A percentile compares a stretch with the other conserved stretches of the same genome.
These are phyloP conservation scores for Taxillus chinensis DNA, from an alignment of 164 flowering plant genomes.

Conservation along the genomic window DNA sequence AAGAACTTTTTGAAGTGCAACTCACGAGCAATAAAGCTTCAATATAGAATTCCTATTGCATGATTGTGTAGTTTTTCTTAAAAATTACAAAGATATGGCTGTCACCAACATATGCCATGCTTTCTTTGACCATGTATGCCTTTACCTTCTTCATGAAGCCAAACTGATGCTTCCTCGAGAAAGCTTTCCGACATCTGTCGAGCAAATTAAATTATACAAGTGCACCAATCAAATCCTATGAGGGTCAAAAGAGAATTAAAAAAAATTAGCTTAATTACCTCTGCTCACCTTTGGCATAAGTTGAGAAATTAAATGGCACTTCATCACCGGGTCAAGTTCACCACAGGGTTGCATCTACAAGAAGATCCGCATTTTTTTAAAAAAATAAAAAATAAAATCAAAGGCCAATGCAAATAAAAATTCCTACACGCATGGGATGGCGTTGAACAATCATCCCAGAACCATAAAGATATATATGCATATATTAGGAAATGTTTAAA, in stretches of 20 bases:
- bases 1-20: too few species aligned
- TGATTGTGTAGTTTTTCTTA: too few species aligned
- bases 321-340: slow-evolving; percentile 31
- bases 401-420: too few species aligned
- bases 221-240: background rate
- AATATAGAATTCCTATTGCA: too few species aligned
- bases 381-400: too few species aligned
- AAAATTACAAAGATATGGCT: too few species aligned
- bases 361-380: too few species aligned
- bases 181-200: slow-evolving; percentile 35
- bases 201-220: slow-evolving; percentile 1
- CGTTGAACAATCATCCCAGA: too few species aligned
- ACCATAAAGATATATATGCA: too few species aligned
- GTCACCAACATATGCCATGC: background rate
- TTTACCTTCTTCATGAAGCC: slow-evolving; percentile 24
- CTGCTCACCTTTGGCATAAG: slow-evolving; percentile 38
- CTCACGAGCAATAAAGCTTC: too few species aligned
- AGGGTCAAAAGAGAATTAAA: background rate
- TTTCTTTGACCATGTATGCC: background rate
- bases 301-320: slow-evolving; percentile 38
- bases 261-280: background rate
- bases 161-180: slow-evolving; percentile 31
- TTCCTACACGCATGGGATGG: too few species aligned
- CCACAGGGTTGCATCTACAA: slow-evolving; percentile 52
- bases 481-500: too few species aligned